A percentile compares a stretch with the other conserved stretches of the same genome.
These are phyloP conservation scores for Massarina eburnea DNA, from an alignment of 2,329 filamentous ascomycete genomes.

Conservation along the genomic window DNA sequence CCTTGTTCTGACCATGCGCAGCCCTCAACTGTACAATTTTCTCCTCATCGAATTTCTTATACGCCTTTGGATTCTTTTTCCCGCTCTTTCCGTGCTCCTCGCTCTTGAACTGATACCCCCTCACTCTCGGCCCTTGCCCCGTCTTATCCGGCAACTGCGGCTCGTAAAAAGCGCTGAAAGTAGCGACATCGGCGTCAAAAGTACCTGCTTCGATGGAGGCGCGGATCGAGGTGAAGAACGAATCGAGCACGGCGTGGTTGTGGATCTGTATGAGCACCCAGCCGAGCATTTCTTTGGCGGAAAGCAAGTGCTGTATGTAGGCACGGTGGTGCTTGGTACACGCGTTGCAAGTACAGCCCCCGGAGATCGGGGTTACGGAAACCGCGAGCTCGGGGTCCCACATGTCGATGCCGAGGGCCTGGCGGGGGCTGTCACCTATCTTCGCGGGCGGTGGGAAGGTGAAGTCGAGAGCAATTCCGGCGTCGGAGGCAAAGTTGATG, in stretches of 20 bases:
- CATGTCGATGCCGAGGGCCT: slow-evolving; percentile 72
- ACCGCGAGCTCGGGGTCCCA: slow-evolving; percentile 64
- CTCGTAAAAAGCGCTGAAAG: slow-evolving; percentile 71
- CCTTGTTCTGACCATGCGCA: slow-evolving; percentile 33
- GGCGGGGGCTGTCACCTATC: slow-evolving; percentile 13
- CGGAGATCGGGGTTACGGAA: slow-evolving; percentile 62
- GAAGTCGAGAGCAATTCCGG: slow-evolving; percentile 82
- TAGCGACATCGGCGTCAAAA: slow-evolving; percentile 56
- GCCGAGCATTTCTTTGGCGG: slow-evolving; percentile 92
- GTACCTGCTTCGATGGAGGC: slow-evolving; percentile 59
- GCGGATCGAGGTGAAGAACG: slow-evolving; percentile 74
- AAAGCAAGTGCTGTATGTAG: slow-evolving; percentile 83
- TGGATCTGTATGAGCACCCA: slow-evolving; percentile 93
- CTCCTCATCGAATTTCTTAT: slow-evolving; percentile 28
- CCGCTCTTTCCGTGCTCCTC: slow-evolving; percentile 30
- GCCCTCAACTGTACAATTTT: slow-evolving; percentile 28
- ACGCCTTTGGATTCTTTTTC: slow-evolving; percentile 38
- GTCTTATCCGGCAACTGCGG: slow-evolving; percentile 70
- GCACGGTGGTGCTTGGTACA: slow-evolving; percentile 84
- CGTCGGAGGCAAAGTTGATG: slow-evolving; percentile 72
- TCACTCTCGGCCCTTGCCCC: slow-evolving; percentile 67
- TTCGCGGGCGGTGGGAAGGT: slow-evolving; percentile 60
- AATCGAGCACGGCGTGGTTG: slow-evolving; percentile 73
- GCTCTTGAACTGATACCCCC: slow-evolving; percentile 39
- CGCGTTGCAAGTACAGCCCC: slow-evolving; percentile 75